These are phyloP conservation scores for Phytophthora citricola DNA, from an alignment of 352 stramenopile species.

Conservation along the genomic window DNA sequence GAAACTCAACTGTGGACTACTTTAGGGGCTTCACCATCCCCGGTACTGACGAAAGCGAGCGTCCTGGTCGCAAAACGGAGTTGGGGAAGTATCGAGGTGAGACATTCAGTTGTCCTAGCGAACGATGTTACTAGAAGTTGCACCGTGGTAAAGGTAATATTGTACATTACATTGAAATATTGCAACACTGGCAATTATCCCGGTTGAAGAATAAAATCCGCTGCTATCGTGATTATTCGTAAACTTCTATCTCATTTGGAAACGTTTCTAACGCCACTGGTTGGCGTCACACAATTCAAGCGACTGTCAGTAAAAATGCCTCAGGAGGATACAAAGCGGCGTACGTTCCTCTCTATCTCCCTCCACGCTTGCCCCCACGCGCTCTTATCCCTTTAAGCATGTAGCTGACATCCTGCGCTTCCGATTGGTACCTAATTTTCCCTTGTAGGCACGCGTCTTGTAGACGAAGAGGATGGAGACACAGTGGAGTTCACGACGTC, in stretches of 20 bases:
- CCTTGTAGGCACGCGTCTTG: constrained; percentile 55
- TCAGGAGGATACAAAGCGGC: constrained; percentile 37
- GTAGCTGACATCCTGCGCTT: constrained; percentile 17
- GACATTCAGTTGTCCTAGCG: constrained; percentile 11
- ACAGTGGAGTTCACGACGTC: constrained; percentile 92
- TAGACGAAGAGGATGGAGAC: constrained; percentile 70
- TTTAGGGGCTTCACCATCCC: background rate
- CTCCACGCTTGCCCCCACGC: background rate
- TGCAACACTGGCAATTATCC: no score
- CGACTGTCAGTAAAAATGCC: constrained; percentile 18
- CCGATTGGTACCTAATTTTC: constrained; percentile 12
- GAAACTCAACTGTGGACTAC: constrained; percentile 10
- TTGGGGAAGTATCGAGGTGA: constrained; percentile 36
- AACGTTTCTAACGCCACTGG: constrained; percentile 14
- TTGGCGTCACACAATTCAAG: constrained; percentile 9
- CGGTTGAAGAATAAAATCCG: no score
- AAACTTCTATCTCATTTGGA: background rate
- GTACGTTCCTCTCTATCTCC: constrained; percentile 20
- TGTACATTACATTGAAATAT: no score
- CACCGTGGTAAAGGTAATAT: no score
- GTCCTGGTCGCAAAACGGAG: constrained; percentile 15
- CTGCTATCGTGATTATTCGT: no score
- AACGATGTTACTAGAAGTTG: no score
- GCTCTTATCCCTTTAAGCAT: background rate
- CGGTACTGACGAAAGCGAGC: background rate